Evolutionary conservation across 805 yeast genomes (phyloP).

Genomic region (Schizosaccharomyces octosporus): DNA sequence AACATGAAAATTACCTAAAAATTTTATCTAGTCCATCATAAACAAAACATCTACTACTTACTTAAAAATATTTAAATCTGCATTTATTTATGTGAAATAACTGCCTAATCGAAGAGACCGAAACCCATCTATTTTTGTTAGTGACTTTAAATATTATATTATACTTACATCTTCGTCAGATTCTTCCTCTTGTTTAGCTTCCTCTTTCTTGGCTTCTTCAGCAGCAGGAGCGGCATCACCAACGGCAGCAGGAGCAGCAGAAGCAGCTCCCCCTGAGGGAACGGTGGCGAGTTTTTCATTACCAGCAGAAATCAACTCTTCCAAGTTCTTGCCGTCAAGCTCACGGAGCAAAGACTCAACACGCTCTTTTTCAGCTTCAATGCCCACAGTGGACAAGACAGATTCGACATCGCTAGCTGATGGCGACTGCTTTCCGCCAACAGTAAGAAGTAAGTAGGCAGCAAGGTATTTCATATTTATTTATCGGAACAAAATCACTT

Average conservation of each 20-base stretch:
- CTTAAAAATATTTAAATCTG: no score
- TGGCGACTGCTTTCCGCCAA: conserved; percentile 90
- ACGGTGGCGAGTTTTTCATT: conserved; percentile 86
- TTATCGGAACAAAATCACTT: background rate
- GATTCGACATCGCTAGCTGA: conserved; percentile 73
- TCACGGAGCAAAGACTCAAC: conserved; percentile 56
- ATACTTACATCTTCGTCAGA: conserved; percentile 28
- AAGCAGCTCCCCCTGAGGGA: conserved; percentile 93
- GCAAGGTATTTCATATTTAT: conserved; percentile 81
- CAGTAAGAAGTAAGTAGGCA: conserved; percentile 93
- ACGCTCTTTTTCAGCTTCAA: conserved; percentile 80
- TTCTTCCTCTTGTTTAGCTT: conserved; percentile 29
- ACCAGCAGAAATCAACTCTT: conserved; percentile 67
- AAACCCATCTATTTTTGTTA: conserved; percentile 18
- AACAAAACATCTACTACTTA: no score
- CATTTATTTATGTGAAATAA: background rate
- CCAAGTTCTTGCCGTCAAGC: conserved; percentile 74
- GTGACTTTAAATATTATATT: background rate
- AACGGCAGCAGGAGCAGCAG: conserved; percentile 46
- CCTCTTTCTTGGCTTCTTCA: conserved; percentile 25
- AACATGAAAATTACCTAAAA: no score
- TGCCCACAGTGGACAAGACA: conserved; percentile 82
- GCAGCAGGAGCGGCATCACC: conserved; percentile 47
- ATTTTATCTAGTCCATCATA: no score
- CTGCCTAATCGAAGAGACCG: conserved; percentile 87